phyloP scores from a whole-genome alignment of 2,329 filamentous ascomycete genomes.

The Claviceps citrina region DNA sequence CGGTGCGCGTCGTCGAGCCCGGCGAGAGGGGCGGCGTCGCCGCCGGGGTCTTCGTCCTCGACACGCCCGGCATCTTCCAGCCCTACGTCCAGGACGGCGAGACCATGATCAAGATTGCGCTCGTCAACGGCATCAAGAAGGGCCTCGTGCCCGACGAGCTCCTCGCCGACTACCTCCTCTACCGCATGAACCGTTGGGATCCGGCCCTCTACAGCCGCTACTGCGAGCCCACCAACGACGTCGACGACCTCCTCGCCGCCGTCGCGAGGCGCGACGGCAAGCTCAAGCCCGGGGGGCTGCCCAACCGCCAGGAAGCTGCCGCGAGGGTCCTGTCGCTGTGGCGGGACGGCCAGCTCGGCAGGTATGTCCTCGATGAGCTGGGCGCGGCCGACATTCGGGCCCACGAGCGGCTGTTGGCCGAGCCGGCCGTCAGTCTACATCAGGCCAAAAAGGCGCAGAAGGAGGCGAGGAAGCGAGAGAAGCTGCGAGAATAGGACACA shows the following conservation, averaged over 20 bases:
- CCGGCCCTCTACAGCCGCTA: conserved; percentile 47
- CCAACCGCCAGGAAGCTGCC: conserved; percentile 58
- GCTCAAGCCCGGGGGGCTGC: conserved; percentile 54
- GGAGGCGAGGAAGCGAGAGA: conserved; percentile 35
- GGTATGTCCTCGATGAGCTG: conserved; percentile 67
- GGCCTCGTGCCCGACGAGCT: conserved; percentile 63
- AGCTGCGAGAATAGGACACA: conserved; percentile 4
- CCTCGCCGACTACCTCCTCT: conserved; percentile 82
- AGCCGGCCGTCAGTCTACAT: conserved; percentile 43
- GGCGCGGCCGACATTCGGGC: conserved; percentile 38
- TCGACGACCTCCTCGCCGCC: conserved; percentile 53
- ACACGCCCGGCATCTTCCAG: conserved; percentile 90
- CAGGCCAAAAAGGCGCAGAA: conserved; percentile 56
- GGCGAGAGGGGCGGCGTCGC: conserved; percentile 29
- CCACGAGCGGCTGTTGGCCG: conserved; percentile 31
- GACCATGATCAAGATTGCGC: conserved; percentile 86
- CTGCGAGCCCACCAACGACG: conserved; percentile 65
- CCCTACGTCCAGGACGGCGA: conserved; percentile 76
- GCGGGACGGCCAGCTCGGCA: conserved; percentile 60
- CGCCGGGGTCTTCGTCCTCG: conserved; percentile 65
- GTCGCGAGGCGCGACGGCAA: conserved; percentile 64
- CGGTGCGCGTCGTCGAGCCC: conserved; percentile 55
- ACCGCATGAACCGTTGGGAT: conserved; percentile 56
- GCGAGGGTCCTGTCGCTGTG: conserved; percentile 70
- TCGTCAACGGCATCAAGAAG: conserved; percentile 83